A percentile compares a stretch with the other conserved stretches of the same genome.
Conservation (phyloP, 352 stramenopile species). For the Globisporangium middletonii region DNA sequence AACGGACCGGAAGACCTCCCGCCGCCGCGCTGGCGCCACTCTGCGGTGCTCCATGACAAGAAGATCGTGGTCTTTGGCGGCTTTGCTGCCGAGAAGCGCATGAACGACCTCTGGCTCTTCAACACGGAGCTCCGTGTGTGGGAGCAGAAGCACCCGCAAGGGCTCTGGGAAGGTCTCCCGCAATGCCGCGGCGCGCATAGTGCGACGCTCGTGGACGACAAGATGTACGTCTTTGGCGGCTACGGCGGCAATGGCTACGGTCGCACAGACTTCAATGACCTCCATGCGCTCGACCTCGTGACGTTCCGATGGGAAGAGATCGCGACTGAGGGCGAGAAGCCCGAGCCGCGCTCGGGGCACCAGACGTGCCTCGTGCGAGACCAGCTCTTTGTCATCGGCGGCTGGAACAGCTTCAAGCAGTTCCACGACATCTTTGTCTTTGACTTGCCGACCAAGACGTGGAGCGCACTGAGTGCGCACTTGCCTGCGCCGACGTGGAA, state of each 20-base stretch:
- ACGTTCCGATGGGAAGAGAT: conserved; percentile 91
- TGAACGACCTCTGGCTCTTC: conserved; percentile 97
- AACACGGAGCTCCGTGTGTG: conserved; percentile 91
- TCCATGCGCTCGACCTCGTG: conserved; percentile 88
- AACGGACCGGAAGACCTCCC: conserved; percentile 51
- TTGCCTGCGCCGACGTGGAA: conserved; percentile 89
- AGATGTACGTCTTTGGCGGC: conserved; percentile 94
- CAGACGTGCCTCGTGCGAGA: conserved; percentile 88
- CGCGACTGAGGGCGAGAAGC: conserved; percentile 82
- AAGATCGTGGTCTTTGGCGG: conserved; percentile 93
- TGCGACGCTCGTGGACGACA: conserved; percentile 81
- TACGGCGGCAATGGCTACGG: conserved; percentile 95
- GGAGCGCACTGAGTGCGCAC: conserved; percentile 60
- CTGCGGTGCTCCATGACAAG: conserved; percentile 72
- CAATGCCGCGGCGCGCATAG: conserved; percentile 90
- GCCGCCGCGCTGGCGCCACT: conserved; percentile 80
- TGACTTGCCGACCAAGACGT: conserved; percentile 82
- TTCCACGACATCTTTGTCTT: conserved; percentile 96
- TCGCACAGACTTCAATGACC: conserved; percentile 94
- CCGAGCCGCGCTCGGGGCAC: conserved; percentile 91
- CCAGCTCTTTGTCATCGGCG: conserved; percentile 92
- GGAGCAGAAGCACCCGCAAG: conserved; percentile 86
- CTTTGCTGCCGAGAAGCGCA: conserved; percentile 89
- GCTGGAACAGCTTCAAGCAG: conserved; percentile 94
- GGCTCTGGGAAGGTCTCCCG: conserved; percentile 87